A percentile compares a stretch with the other conserved stretches of the same genome.
Evolutionary conservation across 768 basidiomycete genomes (phyloP).

Genomic region (Xerocomus spinulosus): DNA sequence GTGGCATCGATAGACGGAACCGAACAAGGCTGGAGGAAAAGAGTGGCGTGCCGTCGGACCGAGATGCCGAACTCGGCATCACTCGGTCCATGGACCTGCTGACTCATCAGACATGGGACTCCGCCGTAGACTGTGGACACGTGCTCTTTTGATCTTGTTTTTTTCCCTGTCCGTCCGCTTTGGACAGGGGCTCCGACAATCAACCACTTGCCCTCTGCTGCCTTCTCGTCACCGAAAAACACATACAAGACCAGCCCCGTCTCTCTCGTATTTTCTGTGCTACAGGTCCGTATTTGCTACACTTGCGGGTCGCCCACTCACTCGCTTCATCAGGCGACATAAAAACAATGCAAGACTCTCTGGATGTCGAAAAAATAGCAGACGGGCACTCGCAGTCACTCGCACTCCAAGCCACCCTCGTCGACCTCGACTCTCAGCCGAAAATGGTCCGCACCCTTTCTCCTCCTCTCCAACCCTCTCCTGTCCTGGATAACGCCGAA

Average conservation of each 20-base stretch:
- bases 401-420: conserved; percentile 18
- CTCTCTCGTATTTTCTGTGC: not conserved
- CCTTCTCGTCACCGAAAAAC: conserved; percentile 3
- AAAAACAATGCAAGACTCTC: conserved; percentile 32
- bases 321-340: conserved; percentile 26
- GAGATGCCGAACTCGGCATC: conserved; percentile 13
- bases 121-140: conserved; percentile 23
- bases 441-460: conserved; percentile 31
- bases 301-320: no score
- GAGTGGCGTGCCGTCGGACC: conserved; percentile 8
- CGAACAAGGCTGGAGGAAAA: no score
- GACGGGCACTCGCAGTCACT: conserved; percentile 5
- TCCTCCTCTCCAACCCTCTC: conserved; percentile 26
- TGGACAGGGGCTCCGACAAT: conserved; percentile 38
- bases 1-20: conserved; percentile 7
- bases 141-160: conserved; percentile 33
- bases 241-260: no score
- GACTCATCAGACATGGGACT: conserved; percentile 13
- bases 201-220: conserved; percentile 24
- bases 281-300: no score
- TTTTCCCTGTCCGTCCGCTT: conserved; percentile 33
- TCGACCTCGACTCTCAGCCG: conserved; percentile 20
- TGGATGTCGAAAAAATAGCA: conserved; percentile 20
- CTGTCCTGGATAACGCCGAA: conserved; percentile 31
- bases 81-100: conserved; percentile 26